Base-by-base conservation (phyloP, 192 early-diverging fungal genomes). In the Dispira parvispora region DNA sequence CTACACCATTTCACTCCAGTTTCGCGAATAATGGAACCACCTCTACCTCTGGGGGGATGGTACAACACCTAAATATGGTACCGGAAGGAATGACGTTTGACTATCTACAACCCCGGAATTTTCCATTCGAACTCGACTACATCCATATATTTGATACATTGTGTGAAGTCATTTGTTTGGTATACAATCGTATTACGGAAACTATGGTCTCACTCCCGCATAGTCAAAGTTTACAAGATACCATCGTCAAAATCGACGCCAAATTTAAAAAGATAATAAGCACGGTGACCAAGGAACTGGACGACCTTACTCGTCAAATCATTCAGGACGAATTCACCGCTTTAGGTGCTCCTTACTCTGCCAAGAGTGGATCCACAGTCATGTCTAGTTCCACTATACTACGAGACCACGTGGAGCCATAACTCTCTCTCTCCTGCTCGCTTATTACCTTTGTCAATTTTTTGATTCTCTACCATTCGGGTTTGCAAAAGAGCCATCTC, bases 251-350 rank as follows among this genome's bases (percentile, higher is more conserved):
- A 65, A 78, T 79, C 62, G 83, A 85, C 65, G 71, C 70, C 32
- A 78, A 75, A 70, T 79, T 85, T 49, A 85, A 83, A 74, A 83
- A 82, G 79, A 78, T 85, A 52, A 67, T 83, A 49, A 66, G 73
- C 2, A 68, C 76, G n/a, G 67, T 85, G 16, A 78, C 78, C 18
- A 83, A 84, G 63, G 83, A 85, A 63, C 68, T 85, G 53, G 83
- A 85, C 55, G 67, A 76, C 44, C 63, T 85, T 47, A 73, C 82
- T 45, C 73, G 80, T 43, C 79, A 82, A 67, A 70, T 72, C 0
- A 77, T 85, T 32, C 80, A 77, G 44, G 75, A 81, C 27, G 82
- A 85, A 61, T 72, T 85, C 21, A 12, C 38, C 27, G 42, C 57
- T 3, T 27, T 60, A 10, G 32, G 57, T 38, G 32, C 32, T 38